Base-by-base conservation (phyloP, 441 rosid genomes). In the Adansonia grandidieri region DNA sequence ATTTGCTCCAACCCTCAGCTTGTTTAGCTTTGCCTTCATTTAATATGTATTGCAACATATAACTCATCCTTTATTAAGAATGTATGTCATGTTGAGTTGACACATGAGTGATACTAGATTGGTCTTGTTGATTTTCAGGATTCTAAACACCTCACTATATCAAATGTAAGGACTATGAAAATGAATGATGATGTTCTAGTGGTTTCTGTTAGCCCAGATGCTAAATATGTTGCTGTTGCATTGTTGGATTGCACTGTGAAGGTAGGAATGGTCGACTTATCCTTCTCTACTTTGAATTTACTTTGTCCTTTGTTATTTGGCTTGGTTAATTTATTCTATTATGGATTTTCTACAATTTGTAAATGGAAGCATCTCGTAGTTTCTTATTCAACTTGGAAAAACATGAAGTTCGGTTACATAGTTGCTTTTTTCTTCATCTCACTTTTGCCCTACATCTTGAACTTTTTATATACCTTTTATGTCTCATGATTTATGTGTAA, bases 141-240 rank as follows among this genome's bases (percentile, higher is more conserved):
- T 54, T 80, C 91, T 68, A 91, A 89, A 94, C 85, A 85, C 54
- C 88, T 94, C 28, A 74, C 85, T 2, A 85, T 94, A 81, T 86
- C 92, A 65, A 91, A 92, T 85, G 90, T 85, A 78, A 88, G 90
- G 76, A 85, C 96, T 50, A 83, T 89, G 89, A 96, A 93, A 92
- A 91, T 96, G 99, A 92, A 96, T 85, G 97, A 93, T 78, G 98
- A 94, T 78, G 98, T 96, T 79, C 84, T 93, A 65, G 97, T 85
- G 63, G 91, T 96, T 87, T 92, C 93, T 74, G 83, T 92, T 79
- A 91, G 98, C 82, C 98, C 98, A 75, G 97, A 96, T 80, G 89
- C 93, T 69, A 93, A 96, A 81, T 89, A 92, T 76, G 85, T 96
- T 84, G 97, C 99, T 65, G 95, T 91, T 85, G 96, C 99, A 13